A percentile compares a stretch with the other conserved stretches of the same genome.
Conservation (phyloP, 1,284 basidiomycete species). For the Trichosporon sp. region DNA sequence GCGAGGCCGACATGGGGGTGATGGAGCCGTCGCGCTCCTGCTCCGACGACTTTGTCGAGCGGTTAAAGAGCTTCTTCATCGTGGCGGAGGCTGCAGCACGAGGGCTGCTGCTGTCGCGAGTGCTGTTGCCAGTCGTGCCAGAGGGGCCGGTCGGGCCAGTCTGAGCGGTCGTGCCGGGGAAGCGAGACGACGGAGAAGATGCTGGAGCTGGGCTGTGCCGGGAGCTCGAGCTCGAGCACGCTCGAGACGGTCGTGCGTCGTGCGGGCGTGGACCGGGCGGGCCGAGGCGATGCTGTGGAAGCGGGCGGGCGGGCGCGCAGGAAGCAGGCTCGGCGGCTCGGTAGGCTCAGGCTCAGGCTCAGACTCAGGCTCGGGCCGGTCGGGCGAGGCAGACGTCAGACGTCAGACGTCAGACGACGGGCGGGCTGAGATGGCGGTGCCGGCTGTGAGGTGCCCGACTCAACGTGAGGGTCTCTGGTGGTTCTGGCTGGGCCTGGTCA, state of each 20-base stretch:
- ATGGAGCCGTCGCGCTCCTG: neutral
- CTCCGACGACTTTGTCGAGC: conserved; percentile 1
- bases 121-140: neutral
- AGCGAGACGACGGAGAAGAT: neutral
- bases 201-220: neutral
- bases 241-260: neutral
- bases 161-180: neutral
- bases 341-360: too few species aligned
- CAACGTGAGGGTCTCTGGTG: neutral
- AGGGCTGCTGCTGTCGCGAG: neutral
- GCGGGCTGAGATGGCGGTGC: neutral
- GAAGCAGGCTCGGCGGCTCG: neutral
- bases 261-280: neutral
- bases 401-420: too few species aligned
- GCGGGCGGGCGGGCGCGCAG: neutral
- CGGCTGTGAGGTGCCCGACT: neutral
- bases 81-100: neutral
- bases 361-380: too few species aligned
- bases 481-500: neutral
- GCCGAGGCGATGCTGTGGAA: neutral
- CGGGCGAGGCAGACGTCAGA: neutral
- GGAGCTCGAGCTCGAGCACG: neutral
- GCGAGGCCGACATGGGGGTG: neutral
- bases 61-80: conserved; percentile 3
- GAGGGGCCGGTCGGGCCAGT: too few species aligned